phyloP scores from a whole-genome alignment of 352 stramenopile species.

The Phytopythium boreale region DNA sequence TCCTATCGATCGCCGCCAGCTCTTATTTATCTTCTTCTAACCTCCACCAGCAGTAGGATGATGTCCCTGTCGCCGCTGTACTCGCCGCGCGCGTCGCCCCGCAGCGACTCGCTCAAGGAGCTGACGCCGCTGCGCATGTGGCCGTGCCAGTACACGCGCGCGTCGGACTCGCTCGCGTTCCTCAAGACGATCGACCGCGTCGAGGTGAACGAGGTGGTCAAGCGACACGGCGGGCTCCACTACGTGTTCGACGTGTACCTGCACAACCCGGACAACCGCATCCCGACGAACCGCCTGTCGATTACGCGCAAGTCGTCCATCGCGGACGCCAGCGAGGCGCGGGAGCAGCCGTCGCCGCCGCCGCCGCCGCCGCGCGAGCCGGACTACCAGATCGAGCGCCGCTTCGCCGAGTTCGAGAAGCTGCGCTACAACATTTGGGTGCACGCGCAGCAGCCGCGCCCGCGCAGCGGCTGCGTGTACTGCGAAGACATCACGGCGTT shows the following conservation, averaged over 20 bases:
- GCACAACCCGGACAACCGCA: slow-evolving; percentile 39
- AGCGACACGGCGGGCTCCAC: slow-evolving; percentile 25
- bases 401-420: slow-evolving; percentile 35
- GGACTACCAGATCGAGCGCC: slow-evolving; percentile 38
- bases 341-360: slow-evolving; percentile 7
- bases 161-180: slow-evolving; percentile 32
- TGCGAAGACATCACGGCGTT: slow-evolving; percentile 33
- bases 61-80: slow-evolving; percentile 9
- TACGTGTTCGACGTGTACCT: slow-evolving; percentile 43
- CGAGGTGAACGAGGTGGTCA: slow-evolving; percentile 30
- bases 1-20: background rate
- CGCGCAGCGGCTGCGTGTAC: slow-evolving; percentile 27
- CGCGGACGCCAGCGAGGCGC: background rate
- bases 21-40: background rate
- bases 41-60: background rate
- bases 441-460: slow-evolving; percentile 32
- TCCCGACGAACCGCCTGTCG: slow-evolving; percentile 34
- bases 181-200: slow-evolving; percentile 39
- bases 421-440: slow-evolving; percentile 39
- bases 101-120: slow-evolving; percentile 19
- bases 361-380: slow-evolving; percentile 12
- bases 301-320: slow-evolving; percentile 21
- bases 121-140: slow-evolving; percentile 38
- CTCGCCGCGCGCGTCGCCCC: slow-evolving; percentile 12
- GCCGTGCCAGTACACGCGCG: slow-evolving; percentile 38